Base-by-base conservation (phyloP, 1,284 basidiomycete genomes). In the Ustanciosporium gigantosporum region DNA sequence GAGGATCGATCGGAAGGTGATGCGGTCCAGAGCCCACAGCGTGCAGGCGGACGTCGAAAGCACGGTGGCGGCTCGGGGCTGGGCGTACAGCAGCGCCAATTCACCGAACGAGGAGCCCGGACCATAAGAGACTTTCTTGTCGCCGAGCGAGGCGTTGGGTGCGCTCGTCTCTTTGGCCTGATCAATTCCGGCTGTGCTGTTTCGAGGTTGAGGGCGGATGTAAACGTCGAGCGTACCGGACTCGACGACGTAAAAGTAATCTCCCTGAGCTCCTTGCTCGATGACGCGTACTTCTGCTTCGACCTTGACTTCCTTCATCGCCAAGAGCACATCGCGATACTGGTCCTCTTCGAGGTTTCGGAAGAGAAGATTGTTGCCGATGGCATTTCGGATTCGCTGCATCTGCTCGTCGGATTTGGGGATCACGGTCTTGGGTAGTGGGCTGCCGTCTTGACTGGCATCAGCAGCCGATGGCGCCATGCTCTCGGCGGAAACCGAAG, bases 1-100 rank as follows among this genome's bases (percentile, higher is more conserved):
- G 42, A 98, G 88, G 79, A 98, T 97, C n/a, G 91, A 94, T 31
- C 94, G 86, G 87, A 98, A 98, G 1, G 93, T 97, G 70, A 95
- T 91, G 44, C 94, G 88, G 81, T 98, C 94, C 51, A 98, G 82
- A 5, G 90, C 88, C 94, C 94, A 98, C 25, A 97, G 82, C 6
- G 88, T 91, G 41, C 89, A 92, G 6, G 70, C 61, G 45, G 89
- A 86, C 31, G 88, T 86, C 3, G 93, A 87, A 23, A 96, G 80
- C 38, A 98, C 91, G 3, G 91, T 91, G 4, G 95, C 94, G 5
- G 92, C 91, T 38, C 94, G 88, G 24, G 91, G 91, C 70, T 95
- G 91, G 36, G 91, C 91, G 80, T 99, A 95, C 90, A 99, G 94
- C 65, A 99, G 81, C 24, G 95, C 95, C 39, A 99, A 83, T 80